Conservation (phyloP, 2,329 filamentous ascomycete genomes). For the Penicillium sp. region DNA sequence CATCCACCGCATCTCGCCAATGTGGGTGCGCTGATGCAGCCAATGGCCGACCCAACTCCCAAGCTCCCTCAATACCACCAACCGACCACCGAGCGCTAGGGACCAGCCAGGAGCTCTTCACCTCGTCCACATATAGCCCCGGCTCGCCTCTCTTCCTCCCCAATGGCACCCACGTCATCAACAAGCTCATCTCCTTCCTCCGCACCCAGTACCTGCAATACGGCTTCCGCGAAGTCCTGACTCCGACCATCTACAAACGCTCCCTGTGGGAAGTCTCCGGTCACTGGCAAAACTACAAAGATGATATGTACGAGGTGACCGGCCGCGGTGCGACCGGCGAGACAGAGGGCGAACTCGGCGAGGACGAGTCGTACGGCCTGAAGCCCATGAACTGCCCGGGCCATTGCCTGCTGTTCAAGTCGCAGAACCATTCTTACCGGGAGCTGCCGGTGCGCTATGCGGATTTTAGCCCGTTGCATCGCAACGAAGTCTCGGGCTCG, state of each 20-base stretch:
- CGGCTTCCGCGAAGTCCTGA: constrained; percentile 86
- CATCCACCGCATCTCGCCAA: constrained; percentile 18
- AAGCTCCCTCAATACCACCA: constrained; percentile 37
- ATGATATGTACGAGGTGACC: constrained; percentile 85
- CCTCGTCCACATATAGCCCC: constrained; percentile 75
- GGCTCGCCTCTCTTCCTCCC: constrained; percentile 84
- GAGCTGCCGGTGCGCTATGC: constrained; percentile 82
- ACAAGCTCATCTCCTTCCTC: constrained; percentile 77
- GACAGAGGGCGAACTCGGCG: constrained; percentile 49
- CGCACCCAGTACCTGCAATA: constrained; percentile 81
- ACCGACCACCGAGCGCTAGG: constrained; percentile 55
- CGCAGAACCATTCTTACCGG: constrained; percentile 71
- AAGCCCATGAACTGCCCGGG: constrained; percentile 95
- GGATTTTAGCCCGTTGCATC: constrained; percentile 83
- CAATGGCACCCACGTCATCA: constrained; percentile 79
- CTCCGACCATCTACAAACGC: constrained; percentile 88
- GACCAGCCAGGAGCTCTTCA: constrained; percentile 71
- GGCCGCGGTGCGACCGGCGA: constrained; percentile 52
- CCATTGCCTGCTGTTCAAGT: constrained; percentile 81
- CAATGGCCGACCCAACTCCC: constrained; percentile 12
- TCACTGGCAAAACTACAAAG: constrained; percentile 85
- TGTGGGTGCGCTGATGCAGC: constrained; percentile 27
- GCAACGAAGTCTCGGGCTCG: constrained; percentile 82
- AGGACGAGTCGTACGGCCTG: constrained; percentile 74
- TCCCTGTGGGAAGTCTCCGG: constrained; percentile 83